Evolutionary conservation across 768 basidiomycete species (phyloP), one percentile per base, ranked within the genome.

Genomic region (Cystobasidium tubakii): DNA sequence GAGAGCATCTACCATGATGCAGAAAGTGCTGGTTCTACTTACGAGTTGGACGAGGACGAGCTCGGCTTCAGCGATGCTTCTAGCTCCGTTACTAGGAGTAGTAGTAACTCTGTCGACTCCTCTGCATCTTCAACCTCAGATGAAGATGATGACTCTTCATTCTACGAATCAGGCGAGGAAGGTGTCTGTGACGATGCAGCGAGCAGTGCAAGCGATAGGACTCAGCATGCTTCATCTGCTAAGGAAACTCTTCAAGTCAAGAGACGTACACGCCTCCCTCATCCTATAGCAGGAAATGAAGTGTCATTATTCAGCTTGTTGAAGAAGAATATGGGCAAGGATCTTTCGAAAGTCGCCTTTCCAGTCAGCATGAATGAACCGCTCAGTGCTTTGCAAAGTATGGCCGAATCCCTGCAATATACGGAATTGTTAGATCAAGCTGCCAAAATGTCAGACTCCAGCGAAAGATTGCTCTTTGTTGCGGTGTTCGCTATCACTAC

Each of bases 401-500:
- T 96, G 84, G 90, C 93, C 21, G 95, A 98, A 82, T 94, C 96
- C 81, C 92, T 63, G 57, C 77, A 75, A 43, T 71, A 66, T 62
- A 53, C 70, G 9, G 76, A 76, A 17, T 39, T 76, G 12, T 73
- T 97, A 78, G 91, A 95, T 77, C 88, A 89, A 6, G 94, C 94
- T 34, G 87, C 86, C 12, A 84, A 83, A 50, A 89, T 94, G 79
- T 79, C 79, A n/a, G 90, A 95, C 78, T 86, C 91, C 0, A 85
- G 90, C 64, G 86, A 87, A 65, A 86, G 94, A 1, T 86, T 97
- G 60, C 92, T 92, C 1, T 95, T 88, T 77, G 91, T 97, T 9
- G 90, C 89, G 15, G 92, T 91, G 2, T 98, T 97, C 81, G 94
- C 92, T 0, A 94, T 97, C 90, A 90, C 90, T 39, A 95, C 94